Percentiles rank a stretch among this genome's conserved stretches.
Conservation (phyloP, 1,139 yeast species). For the Suhomyces bolitotheri region DNA sequence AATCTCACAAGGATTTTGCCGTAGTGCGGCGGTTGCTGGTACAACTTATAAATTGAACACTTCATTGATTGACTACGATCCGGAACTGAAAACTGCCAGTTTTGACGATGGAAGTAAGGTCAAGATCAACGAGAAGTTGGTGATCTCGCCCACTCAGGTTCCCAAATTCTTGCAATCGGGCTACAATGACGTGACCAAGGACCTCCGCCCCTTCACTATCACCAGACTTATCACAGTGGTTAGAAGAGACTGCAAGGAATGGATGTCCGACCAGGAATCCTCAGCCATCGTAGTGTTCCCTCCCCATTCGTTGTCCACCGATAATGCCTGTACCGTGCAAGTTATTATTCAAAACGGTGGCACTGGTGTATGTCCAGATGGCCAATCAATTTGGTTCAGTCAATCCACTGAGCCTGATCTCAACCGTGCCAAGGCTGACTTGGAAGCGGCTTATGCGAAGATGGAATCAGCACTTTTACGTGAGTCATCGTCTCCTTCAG, state of each 20-base stretch:
- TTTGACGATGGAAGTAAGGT: slow-evolving; percentile 78
- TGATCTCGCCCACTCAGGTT: slow-evolving; percentile 71
- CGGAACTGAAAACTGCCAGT: slow-evolving; percentile 61
- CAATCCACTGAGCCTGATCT: slow-evolving; percentile 73
- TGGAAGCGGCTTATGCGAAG: slow-evolving; percentile 76
- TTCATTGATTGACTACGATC: slow-evolving; percentile 61
- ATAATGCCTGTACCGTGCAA: slow-evolving; percentile 75
- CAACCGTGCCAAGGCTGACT: slow-evolving; percentile 66
- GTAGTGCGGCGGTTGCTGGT: slow-evolving; percentile 98
- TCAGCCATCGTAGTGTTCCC: slow-evolving; percentile 93
- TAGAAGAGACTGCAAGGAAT: slow-evolving; percentile 82
- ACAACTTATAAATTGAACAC: slow-evolving; percentile 87
- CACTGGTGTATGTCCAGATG: slow-evolving; percentile 85
- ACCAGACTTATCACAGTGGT: slow-evolving; percentile 82
- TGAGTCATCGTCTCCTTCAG: slow-evolving; percentile 56
- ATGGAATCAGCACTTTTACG: slow-evolving; percentile 79
- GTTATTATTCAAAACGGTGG: slow-evolving; percentile 87
- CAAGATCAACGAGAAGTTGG: slow-evolving; percentile 72
- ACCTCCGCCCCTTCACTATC: slow-evolving; percentile 48
- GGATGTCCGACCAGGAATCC: slow-evolving; percentile 85
- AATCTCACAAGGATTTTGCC: slow-evolving; percentile 92
- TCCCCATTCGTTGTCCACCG: slow-evolving; percentile 71
- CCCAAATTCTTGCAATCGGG: slow-evolving; percentile 47
- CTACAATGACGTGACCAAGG: slow-evolving; percentile 37
- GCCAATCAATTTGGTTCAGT: slow-evolving; percentile 87